Conservation (phyloP, 805 yeast species). For the Candida vaughaniae region DNA sequence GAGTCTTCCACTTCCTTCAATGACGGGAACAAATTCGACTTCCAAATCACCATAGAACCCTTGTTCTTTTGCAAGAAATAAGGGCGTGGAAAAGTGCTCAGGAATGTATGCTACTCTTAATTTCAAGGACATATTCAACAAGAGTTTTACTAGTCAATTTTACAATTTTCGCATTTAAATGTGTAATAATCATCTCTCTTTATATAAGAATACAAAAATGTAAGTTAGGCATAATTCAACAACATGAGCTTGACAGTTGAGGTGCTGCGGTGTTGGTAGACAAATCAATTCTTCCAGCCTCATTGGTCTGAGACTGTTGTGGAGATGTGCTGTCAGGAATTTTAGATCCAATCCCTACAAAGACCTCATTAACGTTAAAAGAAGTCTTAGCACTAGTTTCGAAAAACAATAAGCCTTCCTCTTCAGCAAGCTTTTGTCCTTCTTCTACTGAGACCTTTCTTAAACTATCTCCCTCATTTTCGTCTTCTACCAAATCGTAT, state of each 20-base stretch:
- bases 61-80: slow-evolving; percentile 64
- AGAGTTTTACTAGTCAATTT: neutral
- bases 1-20: slow-evolving; percentile 87
- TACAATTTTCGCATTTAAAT: neutral
- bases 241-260: slow-evolving; percentile 8
- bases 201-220: neutral
- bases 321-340: slow-evolving; percentile 51
- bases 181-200: neutral
- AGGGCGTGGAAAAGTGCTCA: slow-evolving; percentile 89
- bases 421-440: slow-evolving; percentile 84
- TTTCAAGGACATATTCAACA: slow-evolving; percentile 2
- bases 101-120: slow-evolving; percentile 80
- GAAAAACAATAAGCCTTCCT: slow-evolving; percentile 85
- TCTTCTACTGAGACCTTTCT: slow-evolving; percentile 85
- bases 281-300: slow-evolving; percentile 38
- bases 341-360: slow-evolving; percentile 83
- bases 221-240: slow-evolving; percentile 1
- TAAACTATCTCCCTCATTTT: slow-evolving; percentile 33
- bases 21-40: slow-evolving; percentile 65
- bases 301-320: slow-evolving; percentile 12
- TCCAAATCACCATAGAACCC: slow-evolving; percentile 54
- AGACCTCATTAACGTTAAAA: slow-evolving; percentile 85
- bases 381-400: slow-evolving; percentile 95
- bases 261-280: slow-evolving; percentile 10
- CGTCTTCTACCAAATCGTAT: slow-evolving; percentile 67